Evolutionary conservation across 805 yeast species (phyloP), one percentile per base, ranked within the genome.

Genomic region (Kuraishia borneana): DNA sequence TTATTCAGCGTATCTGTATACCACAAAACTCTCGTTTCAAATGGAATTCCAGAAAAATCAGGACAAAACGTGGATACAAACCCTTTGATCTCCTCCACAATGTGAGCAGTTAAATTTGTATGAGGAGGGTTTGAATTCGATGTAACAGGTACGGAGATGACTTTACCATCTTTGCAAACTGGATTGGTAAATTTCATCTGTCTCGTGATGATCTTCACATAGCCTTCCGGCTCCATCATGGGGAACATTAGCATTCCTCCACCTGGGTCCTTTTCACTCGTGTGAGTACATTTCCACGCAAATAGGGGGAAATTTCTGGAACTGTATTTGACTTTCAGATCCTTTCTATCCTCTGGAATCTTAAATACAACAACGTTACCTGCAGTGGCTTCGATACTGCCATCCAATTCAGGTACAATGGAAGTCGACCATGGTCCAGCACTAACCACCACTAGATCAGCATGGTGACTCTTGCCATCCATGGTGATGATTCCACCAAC

Each of bases 221-320:
- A 45, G 1, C 64, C 65, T 34, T 53, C 58, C 5, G 58, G 57
- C 30, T 53, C 51, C 34, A 53, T 47, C 12, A 45, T 29, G 21
- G 65, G 65, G 39, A 60, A 60, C 40, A 56, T 40, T 32, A 53
- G 51, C 38, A 60, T 38, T 2, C 63, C 64, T 22, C 48, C 56
- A 26, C 48, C 18, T 18, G 46, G 33, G 8, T 49, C 51, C 19
- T 53, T 47, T 26, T 58, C 60, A 25, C 52, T 44, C 0, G 50
- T 44, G 21, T 54, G 53, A 1, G 53, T 57, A 2, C 45, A 37
- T 41, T 48, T 59, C 65, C 65, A 61, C 6, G 42, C 47, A 6
- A 54, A 30, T 27, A 56, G 35, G n/a, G 66, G 64, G 39, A 58
- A 52, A 31, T 57, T 49, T 12, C 42, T 42, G 6, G 50, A 25